Evolutionary conservation across 768 basidiomycete genomes (phyloP).

Genomic region (Grammothele lineata): DNA sequence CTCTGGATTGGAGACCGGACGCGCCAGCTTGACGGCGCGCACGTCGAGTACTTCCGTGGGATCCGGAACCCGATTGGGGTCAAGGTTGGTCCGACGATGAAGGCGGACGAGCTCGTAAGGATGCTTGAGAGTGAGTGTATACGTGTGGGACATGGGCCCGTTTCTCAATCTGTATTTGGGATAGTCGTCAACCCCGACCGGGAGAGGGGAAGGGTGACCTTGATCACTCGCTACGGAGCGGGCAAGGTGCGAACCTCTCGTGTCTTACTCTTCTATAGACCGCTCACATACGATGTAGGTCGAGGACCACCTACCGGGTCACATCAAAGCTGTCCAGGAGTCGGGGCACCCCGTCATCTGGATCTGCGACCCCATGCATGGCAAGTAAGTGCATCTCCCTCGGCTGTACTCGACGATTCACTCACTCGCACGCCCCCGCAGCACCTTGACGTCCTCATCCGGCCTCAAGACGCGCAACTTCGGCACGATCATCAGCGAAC

Average conservation of each 20-base stretch:
- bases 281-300: conserved; percentile 43
- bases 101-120: conserved; percentile 65
- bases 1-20: conserved; percentile 98
- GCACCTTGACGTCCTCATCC: conserved; percentile 75
- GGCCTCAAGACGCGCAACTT: conserved; percentile 92
- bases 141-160: too few relatives aligned
- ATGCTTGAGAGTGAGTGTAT: conserved; percentile 73
- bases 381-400: conserved; percentile 67
- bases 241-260: conserved; percentile 65
- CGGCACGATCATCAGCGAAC: conserved; percentile 82
- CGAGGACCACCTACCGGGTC: conserved; percentile 64
- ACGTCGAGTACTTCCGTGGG: conserved; percentile 93
- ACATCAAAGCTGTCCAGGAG: conserved; percentile 76
- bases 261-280: too few relatives aligned
- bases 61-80: conserved; percentile 93
- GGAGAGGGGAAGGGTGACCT: conserved; percentile 76
- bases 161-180: too few relatives aligned
- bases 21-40: conserved; percentile 85
- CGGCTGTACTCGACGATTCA: neutral
- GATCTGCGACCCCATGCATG: conserved; percentile 99
- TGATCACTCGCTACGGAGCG: conserved; percentile 94
- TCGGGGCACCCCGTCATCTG: conserved; percentile 88
- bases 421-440: conserved; percentile 25
- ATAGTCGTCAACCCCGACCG: conserved; percentile 84
- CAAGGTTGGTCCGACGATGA: conserved; percentile 93